A percentile compares a stretch with the other conserved stretches of the same genome.
These are phyloP conservation scores for Teunomyces kruisii DNA, from an alignment of 805 yeast genomes.

Conservation along the genomic window DNA sequence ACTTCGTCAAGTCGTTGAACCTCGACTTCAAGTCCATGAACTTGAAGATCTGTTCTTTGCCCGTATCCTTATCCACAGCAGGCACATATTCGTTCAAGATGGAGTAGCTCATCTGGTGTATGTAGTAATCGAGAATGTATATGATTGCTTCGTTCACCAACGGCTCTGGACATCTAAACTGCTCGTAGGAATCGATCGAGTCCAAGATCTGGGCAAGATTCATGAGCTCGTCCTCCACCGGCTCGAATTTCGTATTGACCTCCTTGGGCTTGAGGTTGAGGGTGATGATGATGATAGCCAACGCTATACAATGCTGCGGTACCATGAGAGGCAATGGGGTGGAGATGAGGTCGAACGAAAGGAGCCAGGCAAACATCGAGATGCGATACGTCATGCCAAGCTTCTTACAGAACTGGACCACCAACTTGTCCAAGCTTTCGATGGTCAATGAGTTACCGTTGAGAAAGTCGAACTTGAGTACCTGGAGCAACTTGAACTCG, in stretches of 20 bases:
- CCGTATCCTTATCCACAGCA: constrained; percentile 29
- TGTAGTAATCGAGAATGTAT: constrained; percentile 60
- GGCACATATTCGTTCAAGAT: constrained; percentile 47
- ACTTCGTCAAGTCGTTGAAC: constrained; percentile 38
- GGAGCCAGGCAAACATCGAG: constrained; percentile 66
- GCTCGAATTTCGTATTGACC: constrained; percentile 8
- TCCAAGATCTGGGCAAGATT: constrained; percentile 27
- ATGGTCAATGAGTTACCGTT: constrained; percentile 43
- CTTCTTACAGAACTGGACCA: constrained; percentile 59
- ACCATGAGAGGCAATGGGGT: constrained; percentile 66
- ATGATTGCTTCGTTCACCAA: constrained; percentile 52
- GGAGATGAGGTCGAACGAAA: constrained; percentile 69
- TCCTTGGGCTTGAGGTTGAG: constrained; percentile 45
- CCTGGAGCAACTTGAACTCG: constrained; percentile 74
- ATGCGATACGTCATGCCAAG: constrained; percentile 45
- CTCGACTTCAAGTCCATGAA: constrained; percentile 45
- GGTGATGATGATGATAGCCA: constrained; percentile 65
- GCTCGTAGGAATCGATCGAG: constrained; percentile 31
- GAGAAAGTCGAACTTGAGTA: constrained; percentile 78
- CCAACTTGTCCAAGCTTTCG: constrained; percentile 55
- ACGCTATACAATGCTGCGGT: constrained; percentile 75
- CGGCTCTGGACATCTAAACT: constrained; percentile 42
- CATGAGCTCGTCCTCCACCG: constrained; percentile 11
- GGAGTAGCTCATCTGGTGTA: constrained; percentile 54
- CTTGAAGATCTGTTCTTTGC: constrained; percentile 49